phyloP scores from a whole-genome alignment of 169 alveolate genomes.

The Plasmodium ovale region DNA sequence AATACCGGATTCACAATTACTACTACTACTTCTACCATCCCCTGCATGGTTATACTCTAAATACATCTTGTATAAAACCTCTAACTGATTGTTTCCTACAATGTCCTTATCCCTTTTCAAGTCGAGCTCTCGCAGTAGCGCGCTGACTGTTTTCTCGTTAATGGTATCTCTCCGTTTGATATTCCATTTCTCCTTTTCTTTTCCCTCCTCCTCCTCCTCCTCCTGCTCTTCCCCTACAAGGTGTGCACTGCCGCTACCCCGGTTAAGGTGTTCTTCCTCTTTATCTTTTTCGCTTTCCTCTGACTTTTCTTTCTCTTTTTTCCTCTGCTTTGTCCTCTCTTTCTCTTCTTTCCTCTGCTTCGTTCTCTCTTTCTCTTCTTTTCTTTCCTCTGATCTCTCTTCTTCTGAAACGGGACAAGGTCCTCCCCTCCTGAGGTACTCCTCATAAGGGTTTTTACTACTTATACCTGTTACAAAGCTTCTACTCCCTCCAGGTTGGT shows the following conservation, averaged over 20 bases:
- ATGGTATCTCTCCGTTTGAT: not conserved
- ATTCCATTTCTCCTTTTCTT: not conserved
- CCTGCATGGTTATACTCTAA: not conserved
- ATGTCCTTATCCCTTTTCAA: constrained; percentile 20
- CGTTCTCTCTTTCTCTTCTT: no score
- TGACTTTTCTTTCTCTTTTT: no score
- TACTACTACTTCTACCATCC: not conserved
- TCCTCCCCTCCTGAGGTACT: not conserved
- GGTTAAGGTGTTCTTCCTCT: no score
- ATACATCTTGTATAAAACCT: constrained; percentile 28
- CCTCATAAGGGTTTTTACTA: not conserved
- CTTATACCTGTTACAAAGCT: not conserved
- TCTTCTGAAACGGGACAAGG: not conserved
- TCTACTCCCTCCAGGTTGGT: not conserved
- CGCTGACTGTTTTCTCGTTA: not conserved
- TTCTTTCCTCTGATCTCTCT: not conserved
- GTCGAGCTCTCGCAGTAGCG: not conserved
- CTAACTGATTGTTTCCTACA: constrained; percentile 19
- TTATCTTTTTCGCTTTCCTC: no score
- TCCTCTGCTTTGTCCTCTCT: no score
- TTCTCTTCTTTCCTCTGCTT: no score
- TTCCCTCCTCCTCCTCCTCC: not conserved
- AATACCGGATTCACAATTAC: not conserved
- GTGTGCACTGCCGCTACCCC: no score
- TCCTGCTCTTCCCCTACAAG: not conserved